Evolutionary conservation across 345 rosid genomes (phyloP), one percentile per base, ranked within the genome.

Genomic region (Camelina laxa): DNA sequence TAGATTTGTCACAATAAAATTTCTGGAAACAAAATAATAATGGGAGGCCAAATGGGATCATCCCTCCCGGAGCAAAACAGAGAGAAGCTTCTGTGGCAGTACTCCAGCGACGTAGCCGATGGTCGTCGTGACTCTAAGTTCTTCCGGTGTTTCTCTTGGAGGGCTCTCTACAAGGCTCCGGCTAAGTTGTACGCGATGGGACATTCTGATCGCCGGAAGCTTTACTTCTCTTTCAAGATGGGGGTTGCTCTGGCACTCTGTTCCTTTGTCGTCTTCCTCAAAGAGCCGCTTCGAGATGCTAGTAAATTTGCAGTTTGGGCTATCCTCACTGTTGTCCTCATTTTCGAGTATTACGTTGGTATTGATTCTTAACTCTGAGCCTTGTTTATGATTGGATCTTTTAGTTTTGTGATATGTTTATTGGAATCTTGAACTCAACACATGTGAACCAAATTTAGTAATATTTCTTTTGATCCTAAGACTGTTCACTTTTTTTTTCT

Each of bases 311-410:
- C 92, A 27, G 83, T 91, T 61, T 91, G 97, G 97, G 91, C 92
- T 4, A 80, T 91, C 49, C 89, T 91, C 13, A 91, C 94, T 0
- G 92, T 89, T 6, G 89, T 91, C 5, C 92, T 91, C 7, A 92
- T 91, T 70, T 91, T 91, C 42, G 97, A 91, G 72, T 91, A 75
- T 84, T 89, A 84, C 74, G 87, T 89, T 50, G 92, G 97, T 91
- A 79, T 73, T 48, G 27, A n/a, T 24, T 36, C 38, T 0, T 47
- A 35, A 49, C 17, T 60, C 17, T 19, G 0, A 22, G 6, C 45
- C 12, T 1, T 10, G 9, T 50, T 21, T 67, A 16, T 20, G n/a
- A 16, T 22, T 55, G 31, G 9, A 49, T 65, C 58, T 49, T 17
- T 64, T 8, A 16, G 51, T 39, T 60, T 39, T 7, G 15, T 31